Evolutionary conservation across 371 early-diverging fungal species (phyloP).

Genomic region (Chytridiales sp.): DNA sequence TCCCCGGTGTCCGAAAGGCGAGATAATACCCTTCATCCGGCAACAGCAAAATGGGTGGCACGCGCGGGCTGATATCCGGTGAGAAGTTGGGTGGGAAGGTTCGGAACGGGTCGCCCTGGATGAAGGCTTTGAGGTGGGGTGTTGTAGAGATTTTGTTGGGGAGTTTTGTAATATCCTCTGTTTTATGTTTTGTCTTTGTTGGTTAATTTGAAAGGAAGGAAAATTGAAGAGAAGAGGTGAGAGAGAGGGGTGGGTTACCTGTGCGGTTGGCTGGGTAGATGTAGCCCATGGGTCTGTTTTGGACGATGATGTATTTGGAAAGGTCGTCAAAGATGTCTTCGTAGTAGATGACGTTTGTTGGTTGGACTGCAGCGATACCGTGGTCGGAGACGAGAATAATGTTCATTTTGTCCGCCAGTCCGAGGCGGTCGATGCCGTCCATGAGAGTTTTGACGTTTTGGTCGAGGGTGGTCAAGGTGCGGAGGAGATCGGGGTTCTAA

Average conservation of each 20-base stretch:
- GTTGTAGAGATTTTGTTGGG: neutral
- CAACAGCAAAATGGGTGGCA: conserved; percentile 9
- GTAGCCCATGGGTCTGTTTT: conserved; percentile 19
- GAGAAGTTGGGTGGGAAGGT: neutral
- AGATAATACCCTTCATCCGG: conserved; percentile 14
- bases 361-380: conserved; percentile 4
- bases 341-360: conserved; percentile 9
- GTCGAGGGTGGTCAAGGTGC: conserved; percentile 8
- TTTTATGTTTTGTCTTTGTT: too few species aligned
- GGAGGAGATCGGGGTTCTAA: conserved; percentile 4
- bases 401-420: conserved; percentile 1
- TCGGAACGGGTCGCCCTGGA: neutral
- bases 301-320: neutral
- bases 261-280: conserved; percentile 9
- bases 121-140: neutral
- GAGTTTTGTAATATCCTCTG: too few species aligned
- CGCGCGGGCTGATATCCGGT: neutral
- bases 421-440: neutral
- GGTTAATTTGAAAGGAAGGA: neutral
- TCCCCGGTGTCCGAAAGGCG: conserved; percentile 1
- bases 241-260: neutral
- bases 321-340: conserved; percentile 11
- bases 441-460: neutral
- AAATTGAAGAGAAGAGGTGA: neutral
- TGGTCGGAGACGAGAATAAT: conserved; percentile 21